Percentiles rank a stretch among this genome's conserved stretches.
These are phyloP conservation scores for Lecanicillium sp. DNA, from an alignment of 2,329 filamentous ascomycete species.

Conservation along the genomic window DNA sequence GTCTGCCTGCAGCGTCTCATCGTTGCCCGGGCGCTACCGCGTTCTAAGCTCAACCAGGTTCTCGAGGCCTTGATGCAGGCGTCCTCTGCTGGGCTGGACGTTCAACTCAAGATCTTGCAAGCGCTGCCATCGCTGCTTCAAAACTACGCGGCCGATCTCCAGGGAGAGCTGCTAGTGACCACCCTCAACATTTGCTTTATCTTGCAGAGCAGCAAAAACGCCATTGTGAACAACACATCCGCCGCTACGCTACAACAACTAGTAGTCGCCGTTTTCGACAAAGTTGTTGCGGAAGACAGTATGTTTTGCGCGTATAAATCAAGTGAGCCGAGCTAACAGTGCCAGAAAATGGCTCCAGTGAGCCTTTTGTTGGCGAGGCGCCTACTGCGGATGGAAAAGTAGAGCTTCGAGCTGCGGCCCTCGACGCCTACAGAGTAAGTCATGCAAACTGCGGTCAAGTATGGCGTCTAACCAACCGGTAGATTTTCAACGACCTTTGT, in stretches of 20 bases:
- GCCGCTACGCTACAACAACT: constrained; percentile 95
- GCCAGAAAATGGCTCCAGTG: constrained; percentile 40
- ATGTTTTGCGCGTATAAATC: constrained; percentile 26
- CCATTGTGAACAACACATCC: constrained; percentile 90
- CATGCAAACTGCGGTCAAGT: constrained; percentile 13
- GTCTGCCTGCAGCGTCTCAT: constrained; percentile 86
- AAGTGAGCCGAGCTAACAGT: constrained; percentile 16
- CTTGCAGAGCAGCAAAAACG: constrained; percentile 84
- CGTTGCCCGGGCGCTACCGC: constrained; percentile 71
- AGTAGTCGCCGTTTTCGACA: constrained; percentile 87
- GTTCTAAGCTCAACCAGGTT: constrained; percentile 74
- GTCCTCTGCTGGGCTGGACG: constrained; percentile 72
- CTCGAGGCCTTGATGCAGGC: constrained; percentile 84
- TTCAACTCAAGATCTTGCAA: constrained; percentile 93
- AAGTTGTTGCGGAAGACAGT: constrained; percentile 78
- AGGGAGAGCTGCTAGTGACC: constrained; percentile 73
- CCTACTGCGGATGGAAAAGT: constrained; percentile 59
- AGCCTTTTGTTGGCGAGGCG: constrained; percentile 59
- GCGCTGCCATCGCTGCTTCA: constrained; percentile 83
- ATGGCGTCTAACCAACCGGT: no score
- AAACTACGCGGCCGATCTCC: constrained; percentile 78
- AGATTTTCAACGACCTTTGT: constrained; percentile 86
- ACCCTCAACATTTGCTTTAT: constrained; percentile 87
- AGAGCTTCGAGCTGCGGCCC: constrained; percentile 65
- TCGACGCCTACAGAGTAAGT: constrained; percentile 73